Base-by-base conservation (phyloP, 169 alveolate genomes). In the Eimeria zaria region DNA sequence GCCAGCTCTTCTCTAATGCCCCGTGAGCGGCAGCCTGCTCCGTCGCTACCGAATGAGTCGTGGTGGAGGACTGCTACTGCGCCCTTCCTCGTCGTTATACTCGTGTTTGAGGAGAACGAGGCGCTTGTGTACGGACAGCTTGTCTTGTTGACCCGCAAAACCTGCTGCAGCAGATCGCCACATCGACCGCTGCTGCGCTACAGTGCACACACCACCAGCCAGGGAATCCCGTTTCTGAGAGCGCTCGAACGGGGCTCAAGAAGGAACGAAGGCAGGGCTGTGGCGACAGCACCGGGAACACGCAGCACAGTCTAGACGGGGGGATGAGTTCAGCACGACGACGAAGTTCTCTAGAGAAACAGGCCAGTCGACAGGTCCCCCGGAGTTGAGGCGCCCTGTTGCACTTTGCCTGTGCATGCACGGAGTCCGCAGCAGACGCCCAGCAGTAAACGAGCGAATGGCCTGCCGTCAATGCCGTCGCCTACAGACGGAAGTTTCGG, bases 371-470 rank as follows among this genome's bases (percentile, higher is more conserved):
- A 36, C 9, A 33, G 51, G 80, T 36, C 36, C 36, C 11, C 80
- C 5, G 51, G 48, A 30, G 20, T 7, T 69, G 27, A 33, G 51
- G 80, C 9, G 46, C 80, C 80, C 80, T 51, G 80, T 20, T 69
- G 80, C 80, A 69, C 80, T 36, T 33, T 14, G 51, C 88, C 64
- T 39, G 20, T 41, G 88, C 88, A 22, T 78, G 88, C 88, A 78
- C 58, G 27, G 88, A 27, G 64, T 69, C 11, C 27, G 48, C 80
- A 9, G 76, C 80, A 69, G 80, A 36, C 27, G 16, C 46, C 80
- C 2, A 36, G 30, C 80, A 53, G 60, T 20, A 53, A 53, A 14
- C 30, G 80, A 33, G 80, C 51, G 46, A 33, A 12, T 69, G 80
- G 41, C 51, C n/a, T 33, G 41, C 80, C n/a, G 27, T 36, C 22